Evolutionary conservation across 2,329 filamentous ascomycete genomes (phyloP).

Genomic region (Stachybotrys chlorohalonatus): DNA sequence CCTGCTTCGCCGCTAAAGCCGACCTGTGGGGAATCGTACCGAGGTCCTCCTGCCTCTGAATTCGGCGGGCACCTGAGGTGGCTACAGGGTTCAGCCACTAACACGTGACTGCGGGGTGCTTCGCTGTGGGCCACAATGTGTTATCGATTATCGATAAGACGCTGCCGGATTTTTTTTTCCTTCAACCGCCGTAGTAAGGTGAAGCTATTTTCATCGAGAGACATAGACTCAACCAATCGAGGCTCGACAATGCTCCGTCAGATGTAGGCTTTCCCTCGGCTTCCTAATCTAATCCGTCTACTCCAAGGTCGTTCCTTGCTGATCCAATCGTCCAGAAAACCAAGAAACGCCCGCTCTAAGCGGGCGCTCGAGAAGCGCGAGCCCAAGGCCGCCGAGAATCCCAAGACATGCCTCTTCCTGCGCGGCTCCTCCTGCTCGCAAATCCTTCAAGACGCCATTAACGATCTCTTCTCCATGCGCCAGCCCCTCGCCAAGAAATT

Average conservation of each 20-base stretch:
- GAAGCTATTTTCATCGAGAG: background rate
- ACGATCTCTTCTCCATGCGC: slow-evolving; percentile 77
- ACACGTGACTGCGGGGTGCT: slow-evolving; percentile 26
- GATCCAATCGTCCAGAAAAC: slow-evolving; percentile 34
- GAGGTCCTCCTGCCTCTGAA: slow-evolving; percentile 9
- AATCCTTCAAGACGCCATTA: slow-evolving; percentile 71
- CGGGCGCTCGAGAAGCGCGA: slow-evolving; percentile 88
- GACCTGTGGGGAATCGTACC: slow-evolving; percentile 9
- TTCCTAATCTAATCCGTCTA: background rate
- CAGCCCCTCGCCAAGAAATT: slow-evolving; percentile 82
- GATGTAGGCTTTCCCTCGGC: slow-evolving; percentile 26
- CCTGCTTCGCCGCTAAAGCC: slow-evolving; percentile 3
- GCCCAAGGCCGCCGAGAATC: slow-evolving; percentile 80
- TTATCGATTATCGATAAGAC: slow-evolving; percentile 23
- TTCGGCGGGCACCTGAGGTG: background rate
- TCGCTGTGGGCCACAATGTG: slow-evolving; percentile 5
- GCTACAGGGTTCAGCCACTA: background rate
- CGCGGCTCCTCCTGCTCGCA: slow-evolving; percentile 80
- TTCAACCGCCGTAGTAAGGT: background rate
- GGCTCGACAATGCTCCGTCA: slow-evolving; percentile 35
- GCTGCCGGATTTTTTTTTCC: slow-evolving; percentile 12
- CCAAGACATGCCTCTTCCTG: slow-evolving; percentile 83
- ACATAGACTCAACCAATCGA: slow-evolving; percentile 1
- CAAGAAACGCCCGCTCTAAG: slow-evolving; percentile 76
- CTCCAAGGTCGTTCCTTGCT: background rate